Conservation (phyloP, 1,139 yeast genomes). For the Debaryomyces nepalensis region DNA sequence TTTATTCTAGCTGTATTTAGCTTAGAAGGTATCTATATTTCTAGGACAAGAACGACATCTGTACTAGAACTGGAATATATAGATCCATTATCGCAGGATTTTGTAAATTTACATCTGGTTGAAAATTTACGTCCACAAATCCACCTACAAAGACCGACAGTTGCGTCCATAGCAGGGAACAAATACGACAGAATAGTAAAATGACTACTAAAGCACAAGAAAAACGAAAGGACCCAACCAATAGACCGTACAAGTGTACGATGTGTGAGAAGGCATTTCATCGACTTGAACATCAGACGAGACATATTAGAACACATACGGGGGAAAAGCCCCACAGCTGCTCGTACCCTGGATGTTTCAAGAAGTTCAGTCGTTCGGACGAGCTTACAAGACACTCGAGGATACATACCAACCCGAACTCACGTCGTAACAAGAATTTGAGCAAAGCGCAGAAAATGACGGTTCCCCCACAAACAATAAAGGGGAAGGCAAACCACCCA, state of each 20-base stretch:
- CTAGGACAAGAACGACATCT: not conserved
- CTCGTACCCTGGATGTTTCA: slow-evolving; percentile 83
- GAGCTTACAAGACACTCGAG: slow-evolving; percentile 89
- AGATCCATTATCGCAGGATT: no score
- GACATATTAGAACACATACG: slow-evolving; percentile 93
- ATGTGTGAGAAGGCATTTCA: slow-evolving; percentile 92
- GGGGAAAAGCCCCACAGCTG: slow-evolving; percentile 96
- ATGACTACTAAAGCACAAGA: slow-evolving; percentile 16
- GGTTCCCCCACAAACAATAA: slow-evolving; percentile 3
- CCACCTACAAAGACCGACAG: slow-evolving; percentile 15
- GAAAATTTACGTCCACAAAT: not conserved
- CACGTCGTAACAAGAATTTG: slow-evolving; percentile 57
- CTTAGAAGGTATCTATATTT: not conserved
- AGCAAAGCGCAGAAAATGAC: slow-evolving; percentile 15
- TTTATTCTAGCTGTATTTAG: slow-evolving; percentile 1
- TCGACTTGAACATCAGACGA: slow-evolving; percentile 89
- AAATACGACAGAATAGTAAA: no score
- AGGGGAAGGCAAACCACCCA: not conserved
- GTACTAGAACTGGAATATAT: no score
- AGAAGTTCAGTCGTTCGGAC: slow-evolving; percentile 84
- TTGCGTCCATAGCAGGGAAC: no score
- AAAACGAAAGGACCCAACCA: slow-evolving; percentile 30
- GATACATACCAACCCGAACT: slow-evolving; percentile 81
- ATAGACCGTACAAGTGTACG: slow-evolving; percentile 87
- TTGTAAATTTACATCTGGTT: slow-evolving; percentile 1